Conservation (phyloP, 1,284 basidiomycete species). For the Hypsizygus ulmarius region DNA sequence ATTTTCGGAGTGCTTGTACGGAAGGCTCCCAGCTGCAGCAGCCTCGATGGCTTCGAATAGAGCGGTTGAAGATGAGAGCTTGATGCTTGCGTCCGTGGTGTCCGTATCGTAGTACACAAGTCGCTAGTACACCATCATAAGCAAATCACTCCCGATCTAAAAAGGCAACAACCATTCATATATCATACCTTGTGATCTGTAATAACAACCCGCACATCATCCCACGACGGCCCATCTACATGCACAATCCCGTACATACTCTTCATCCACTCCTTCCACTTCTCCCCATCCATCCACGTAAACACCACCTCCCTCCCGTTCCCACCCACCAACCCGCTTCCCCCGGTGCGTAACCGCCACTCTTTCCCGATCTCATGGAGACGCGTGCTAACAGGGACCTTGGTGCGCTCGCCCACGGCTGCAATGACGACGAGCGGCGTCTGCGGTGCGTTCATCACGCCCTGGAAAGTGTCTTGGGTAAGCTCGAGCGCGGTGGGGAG, state of each 20-base stretch:
- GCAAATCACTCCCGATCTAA: background rate
- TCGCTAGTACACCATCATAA: constrained; percentile 38
- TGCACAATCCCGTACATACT: constrained; percentile 74
- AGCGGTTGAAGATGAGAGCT: constrained; percentile 50
- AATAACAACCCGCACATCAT: constrained; percentile 64
- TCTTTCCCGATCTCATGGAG: constrained; percentile 57
- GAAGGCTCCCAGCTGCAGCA: constrained; percentile 53
- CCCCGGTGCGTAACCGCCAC: constrained; percentile 55
- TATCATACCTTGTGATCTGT: constrained; percentile 74
- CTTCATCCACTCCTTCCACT: constrained; percentile 85
- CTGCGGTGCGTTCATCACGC: constrained; percentile 76
- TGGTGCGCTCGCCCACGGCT: constrained; percentile 40
- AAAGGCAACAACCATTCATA: background rate
- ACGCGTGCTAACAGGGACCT: constrained; percentile 42
- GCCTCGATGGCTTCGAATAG: constrained; percentile 74
- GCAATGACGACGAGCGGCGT: constrained; percentile 77
- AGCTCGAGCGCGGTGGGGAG: constrained; percentile 73
- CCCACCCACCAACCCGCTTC: constrained; percentile 33
- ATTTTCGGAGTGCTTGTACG: constrained; percentile 68
- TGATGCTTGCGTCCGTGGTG: constrained; percentile 47
- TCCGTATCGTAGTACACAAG: constrained; percentile 69
- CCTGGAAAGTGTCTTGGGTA: constrained; percentile 70
- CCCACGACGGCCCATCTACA: constrained; percentile 27
- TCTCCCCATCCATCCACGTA: constrained; percentile 79
- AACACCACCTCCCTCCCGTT: constrained; percentile 72